Evolutionary conservation across 768 basidiomycete genomes (phyloP).

Genomic region (Rhodotorula babjevae): DNA sequence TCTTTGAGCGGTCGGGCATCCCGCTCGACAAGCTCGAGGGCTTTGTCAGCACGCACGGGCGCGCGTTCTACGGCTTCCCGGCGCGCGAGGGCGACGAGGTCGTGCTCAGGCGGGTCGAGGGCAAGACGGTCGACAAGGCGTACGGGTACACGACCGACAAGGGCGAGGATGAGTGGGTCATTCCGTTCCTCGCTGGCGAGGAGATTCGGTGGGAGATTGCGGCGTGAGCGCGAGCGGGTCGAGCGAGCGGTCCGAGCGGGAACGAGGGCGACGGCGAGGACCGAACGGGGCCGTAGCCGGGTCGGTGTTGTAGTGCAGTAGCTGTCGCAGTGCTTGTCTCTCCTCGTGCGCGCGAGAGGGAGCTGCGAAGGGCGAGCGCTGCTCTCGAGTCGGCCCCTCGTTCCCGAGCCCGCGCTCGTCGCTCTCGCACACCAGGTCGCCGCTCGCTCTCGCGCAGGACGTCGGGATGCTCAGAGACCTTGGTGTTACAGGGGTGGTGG

Average conservation of each 20-base stretch:
- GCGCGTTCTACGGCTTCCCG: conserved; percentile 64
- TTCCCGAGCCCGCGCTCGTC: too few relatives aligned
- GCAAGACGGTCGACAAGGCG: conserved; percentile 40
- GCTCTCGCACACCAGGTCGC: too few relatives aligned
- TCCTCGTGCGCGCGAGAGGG: not conserved
- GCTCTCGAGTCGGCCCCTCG: too few relatives aligned
- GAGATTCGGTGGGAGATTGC: conserved; percentile 61
- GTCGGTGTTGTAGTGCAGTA: not conserved
- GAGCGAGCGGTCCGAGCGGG: not conserved
- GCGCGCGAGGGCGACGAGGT: conserved; percentile 39
- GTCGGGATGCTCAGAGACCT: too few relatives aligned
- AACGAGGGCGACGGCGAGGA: too few relatives aligned
- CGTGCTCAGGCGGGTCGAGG: conserved; percentile 44
- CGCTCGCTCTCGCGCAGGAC: too few relatives aligned
- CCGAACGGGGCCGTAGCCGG: not conserved
- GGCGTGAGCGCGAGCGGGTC: too few relatives aligned
- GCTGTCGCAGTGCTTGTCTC: not conserved
- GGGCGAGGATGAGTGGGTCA: conserved; percentile 54
- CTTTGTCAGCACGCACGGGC: conserved; percentile 73
- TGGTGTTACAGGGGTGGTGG: not conserved
- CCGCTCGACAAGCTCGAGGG: conserved; percentile 74
- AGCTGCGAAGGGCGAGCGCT: too few relatives aligned
- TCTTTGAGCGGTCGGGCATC: conserved; percentile 82
- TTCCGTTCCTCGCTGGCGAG: conserved; percentile 86
- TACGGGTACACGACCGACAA: conserved; percentile 45